Percentiles rank a stretch among this genome's conserved stretches.
These are phyloP conservation scores for Pythium rishiriense DNA, from an alignment of 352 stramenopile species.

Conservation along the genomic window DNA sequence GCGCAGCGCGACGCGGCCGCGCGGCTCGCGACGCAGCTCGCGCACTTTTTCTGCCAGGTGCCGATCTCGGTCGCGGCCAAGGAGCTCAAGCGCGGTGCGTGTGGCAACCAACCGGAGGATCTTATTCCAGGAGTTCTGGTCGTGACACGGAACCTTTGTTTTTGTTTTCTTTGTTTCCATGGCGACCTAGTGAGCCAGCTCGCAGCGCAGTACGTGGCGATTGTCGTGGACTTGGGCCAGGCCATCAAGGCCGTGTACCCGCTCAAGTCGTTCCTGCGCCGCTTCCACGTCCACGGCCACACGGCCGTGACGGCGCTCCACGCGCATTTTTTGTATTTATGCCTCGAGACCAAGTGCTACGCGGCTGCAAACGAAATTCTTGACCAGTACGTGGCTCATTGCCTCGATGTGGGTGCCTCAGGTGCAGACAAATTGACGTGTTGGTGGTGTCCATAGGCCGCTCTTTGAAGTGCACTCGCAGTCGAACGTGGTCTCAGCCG, in stretches of 20 bases:
- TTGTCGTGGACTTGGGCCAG: constrained; percentile 52
- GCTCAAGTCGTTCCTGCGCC: constrained; percentile 63
- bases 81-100: constrained; percentile 55
- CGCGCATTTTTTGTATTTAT: constrained; percentile 77
- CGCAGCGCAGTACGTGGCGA: constrained; percentile 44
- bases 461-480: constrained; percentile 74
- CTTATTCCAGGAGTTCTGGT: too few species aligned
- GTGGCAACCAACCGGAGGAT: too few species aligned
- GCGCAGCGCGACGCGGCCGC: constrained; percentile 29
- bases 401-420: neutral
- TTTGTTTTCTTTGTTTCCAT: neutral
- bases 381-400: constrained; percentile 48
- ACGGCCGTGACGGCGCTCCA: constrained; percentile 65
- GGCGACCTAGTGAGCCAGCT: constrained; percentile 54
- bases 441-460: constrained; percentile 36
- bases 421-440: neutral
- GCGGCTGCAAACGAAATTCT: constrained; percentile 65
- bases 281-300: constrained; percentile 60
- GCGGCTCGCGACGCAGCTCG: constrained; percentile 38
- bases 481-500: constrained; percentile 43
- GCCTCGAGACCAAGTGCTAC: constrained; percentile 81
- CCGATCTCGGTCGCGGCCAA: constrained; percentile 49
- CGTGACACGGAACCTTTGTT: neutral
- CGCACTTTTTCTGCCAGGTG: constrained; percentile 53
- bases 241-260: constrained; percentile 68